Conservation (phyloP, 768 basidiomycete genomes). For the Hydnum rufescens region DNA sequence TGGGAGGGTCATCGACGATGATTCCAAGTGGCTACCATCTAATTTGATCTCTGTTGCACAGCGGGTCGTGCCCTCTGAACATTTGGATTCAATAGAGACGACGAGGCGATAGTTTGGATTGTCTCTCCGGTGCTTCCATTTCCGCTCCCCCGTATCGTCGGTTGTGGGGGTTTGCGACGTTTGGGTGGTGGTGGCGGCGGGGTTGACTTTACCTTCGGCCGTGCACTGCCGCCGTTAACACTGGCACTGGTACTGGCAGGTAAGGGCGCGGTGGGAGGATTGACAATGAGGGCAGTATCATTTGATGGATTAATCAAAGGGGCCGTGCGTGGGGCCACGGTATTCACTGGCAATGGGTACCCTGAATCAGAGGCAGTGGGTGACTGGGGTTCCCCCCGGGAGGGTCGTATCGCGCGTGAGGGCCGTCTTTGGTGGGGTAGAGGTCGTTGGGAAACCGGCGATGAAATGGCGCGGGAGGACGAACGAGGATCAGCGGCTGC, state of each 20-base stretch:
- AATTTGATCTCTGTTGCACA: too few relatives aligned
- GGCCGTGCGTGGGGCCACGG: not conserved
- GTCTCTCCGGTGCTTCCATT: slow-evolving; percentile 30
- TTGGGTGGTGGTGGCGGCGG: slow-evolving; percentile 51
- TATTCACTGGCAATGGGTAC: not conserved
- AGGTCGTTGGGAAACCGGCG: too few relatives aligned
- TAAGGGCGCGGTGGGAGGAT: too few relatives aligned
- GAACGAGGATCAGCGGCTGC: too few relatives aligned
- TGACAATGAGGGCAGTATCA: not conserved
- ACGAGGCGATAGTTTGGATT: slow-evolving; percentile 36
- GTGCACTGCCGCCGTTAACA: too few relatives aligned
- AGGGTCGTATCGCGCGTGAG: not conserved
- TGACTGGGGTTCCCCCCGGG: not conserved
- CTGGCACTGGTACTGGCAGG: too few relatives aligned
- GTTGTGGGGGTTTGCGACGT: slow-evolving; percentile 51
- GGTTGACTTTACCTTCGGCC: slow-evolving; percentile 19
- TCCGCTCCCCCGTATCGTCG: slow-evolving; percentile 25
- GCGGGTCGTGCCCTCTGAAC: too few relatives aligned
- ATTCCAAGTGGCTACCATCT: too few relatives aligned
- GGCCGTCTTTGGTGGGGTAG: not conserved
- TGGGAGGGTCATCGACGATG: too few relatives aligned
- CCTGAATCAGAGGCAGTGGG: not conserved
- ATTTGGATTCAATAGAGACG: slow-evolving; percentile 12
- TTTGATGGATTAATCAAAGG: not conserved
- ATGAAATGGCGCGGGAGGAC: not conserved